Evolutionary conservation across 225 moss, liverwort and hornwort genomes (phyloP), one percentile per base, ranked within the genome.

Genomic region (Sphagnum tenellum): DNA sequence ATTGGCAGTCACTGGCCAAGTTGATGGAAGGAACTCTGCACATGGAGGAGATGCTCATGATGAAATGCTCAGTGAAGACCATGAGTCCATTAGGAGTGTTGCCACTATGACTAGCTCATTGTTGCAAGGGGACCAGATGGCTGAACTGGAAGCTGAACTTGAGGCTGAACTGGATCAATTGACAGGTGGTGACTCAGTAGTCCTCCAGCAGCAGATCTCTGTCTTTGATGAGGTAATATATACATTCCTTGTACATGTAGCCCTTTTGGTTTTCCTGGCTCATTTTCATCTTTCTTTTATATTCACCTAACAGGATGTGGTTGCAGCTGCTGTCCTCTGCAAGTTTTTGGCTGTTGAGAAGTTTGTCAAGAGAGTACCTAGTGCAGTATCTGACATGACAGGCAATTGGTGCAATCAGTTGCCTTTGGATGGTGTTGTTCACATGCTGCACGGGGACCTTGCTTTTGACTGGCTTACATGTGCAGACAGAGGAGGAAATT

Each of bases 101-200:
- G 71, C 5, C 46, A 71, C 50, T 12, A 6, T 57, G 3, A 9
- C 12, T 48, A 74, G 57, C 55, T 75, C 79, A 60, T 62, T 70
- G 66, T 70, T 68, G 73, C 70, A 79, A 74, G 79, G 70, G 59
- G 61, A 62, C 73, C 75, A 86, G 60, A 86, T 86, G 79, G 77
- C 82, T 61, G 82, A 86, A 57, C 79, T 86, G 6, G 77, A 86
- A 72, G 86, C 86, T 8, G 79, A 82, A 71, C 77, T 86, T 66
- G 86, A 86, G 66, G 86, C 86, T 70, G 82, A 86, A 74, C 79
- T 86, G 58, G 82, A 86, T 77, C 86, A 82, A 47, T 69, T 86
- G n/a, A 86, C 79, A 53, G 73, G 82, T 52, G 75, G 79, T 8
- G 79, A 79, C 54, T 82, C 82, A 5, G 66, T 53, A 56, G 68